Percentiles rank a stretch among this genome's conserved stretches.
phyloP scores from a whole-genome alignment of 305 asterid species.

The Fraxinus dipetala region DNA sequence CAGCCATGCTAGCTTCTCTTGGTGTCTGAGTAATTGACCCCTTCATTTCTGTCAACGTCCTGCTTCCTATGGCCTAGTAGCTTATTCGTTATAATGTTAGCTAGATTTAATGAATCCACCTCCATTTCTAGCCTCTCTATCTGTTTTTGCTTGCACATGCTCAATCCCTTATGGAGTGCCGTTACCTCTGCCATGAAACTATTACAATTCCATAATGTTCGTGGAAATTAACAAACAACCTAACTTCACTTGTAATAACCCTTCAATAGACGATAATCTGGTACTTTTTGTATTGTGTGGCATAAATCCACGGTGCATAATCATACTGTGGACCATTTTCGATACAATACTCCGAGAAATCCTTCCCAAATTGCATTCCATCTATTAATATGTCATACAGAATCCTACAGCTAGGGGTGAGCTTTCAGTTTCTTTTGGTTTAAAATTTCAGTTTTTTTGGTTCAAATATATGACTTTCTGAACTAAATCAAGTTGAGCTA shows the following conservation, averaged over 20 bases:
- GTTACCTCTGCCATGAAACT: not conserved
- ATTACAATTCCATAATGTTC: not conserved
- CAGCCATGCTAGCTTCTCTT: not conserved
- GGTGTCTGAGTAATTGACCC: no score
- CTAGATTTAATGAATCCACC: not conserved
- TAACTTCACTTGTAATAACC: not conserved
- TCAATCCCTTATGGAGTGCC: not conserved
- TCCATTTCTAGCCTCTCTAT: not conserved
- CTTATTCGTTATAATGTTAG: not conserved
- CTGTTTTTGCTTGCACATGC: not conserved
- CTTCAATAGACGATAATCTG: not conserved
- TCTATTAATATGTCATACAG: not conserved
- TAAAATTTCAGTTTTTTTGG: not conserved
- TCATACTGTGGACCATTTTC: not conserved
- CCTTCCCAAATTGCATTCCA: not conserved
- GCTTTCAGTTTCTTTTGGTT: not conserved
- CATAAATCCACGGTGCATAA: not conserved
- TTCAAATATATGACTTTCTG: not conserved
- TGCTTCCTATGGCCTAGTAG: not conserved
- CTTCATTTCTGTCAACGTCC: no score
- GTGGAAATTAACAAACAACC: not conserved
- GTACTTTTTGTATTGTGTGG: not conserved
- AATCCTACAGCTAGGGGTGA: not conserved
- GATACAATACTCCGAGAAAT: not conserved
- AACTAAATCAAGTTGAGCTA: not conserved